A percentile compares a stretch with the other conserved stretches of the same genome.
These are phyloP conservation scores for Thelonectria rubi DNA, from an alignment of 2,329 filamentous ascomycete genomes.

Conservation along the genomic window DNA sequence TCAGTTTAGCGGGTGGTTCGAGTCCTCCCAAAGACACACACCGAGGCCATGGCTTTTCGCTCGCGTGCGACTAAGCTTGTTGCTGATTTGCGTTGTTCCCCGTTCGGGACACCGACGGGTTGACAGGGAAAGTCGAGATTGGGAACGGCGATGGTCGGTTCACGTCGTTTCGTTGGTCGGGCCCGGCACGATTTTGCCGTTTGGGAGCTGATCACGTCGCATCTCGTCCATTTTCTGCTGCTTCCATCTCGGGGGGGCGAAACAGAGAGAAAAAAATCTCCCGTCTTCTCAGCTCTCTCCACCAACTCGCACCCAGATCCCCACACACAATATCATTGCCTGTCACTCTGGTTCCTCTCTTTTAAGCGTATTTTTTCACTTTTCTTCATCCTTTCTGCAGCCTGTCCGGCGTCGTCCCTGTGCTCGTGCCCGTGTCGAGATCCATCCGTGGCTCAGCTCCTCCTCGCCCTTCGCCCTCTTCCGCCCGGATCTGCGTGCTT, in stretches of 20 bases:
- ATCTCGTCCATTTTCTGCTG: conserved; percentile 3
- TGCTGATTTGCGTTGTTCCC: conserved; percentile 31
- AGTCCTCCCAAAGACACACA: conserved; percentile 22
- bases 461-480: conserved; percentile 1
- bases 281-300: not conserved
- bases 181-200: conserved; percentile 19
- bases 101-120: conserved; percentile 36
- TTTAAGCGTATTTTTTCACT: conserved; percentile 22
- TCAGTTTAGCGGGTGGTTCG: not conserved
- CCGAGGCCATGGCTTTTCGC: conserved; percentile 25
- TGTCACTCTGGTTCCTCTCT: not conserved
- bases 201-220: not conserved
- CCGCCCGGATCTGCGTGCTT: conserved; percentile 10
- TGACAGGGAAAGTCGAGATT: conserved; percentile 18
- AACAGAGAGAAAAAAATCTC: not conserved
- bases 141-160: not conserved
- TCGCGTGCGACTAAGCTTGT: conserved; percentile 32
- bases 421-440: not conserved
- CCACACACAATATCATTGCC: not conserved
- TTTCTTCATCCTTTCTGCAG: not conserved
- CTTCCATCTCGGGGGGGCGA: not conserved
- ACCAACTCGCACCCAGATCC: not conserved
- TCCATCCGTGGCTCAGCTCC: not conserved
- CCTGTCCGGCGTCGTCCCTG: not conserved
- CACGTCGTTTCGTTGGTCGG: conserved; percentile 16